phyloP scores from a whole-genome alignment of 1,284 basidiomycete genomes.

The Moniliophthora roreri region DNA sequence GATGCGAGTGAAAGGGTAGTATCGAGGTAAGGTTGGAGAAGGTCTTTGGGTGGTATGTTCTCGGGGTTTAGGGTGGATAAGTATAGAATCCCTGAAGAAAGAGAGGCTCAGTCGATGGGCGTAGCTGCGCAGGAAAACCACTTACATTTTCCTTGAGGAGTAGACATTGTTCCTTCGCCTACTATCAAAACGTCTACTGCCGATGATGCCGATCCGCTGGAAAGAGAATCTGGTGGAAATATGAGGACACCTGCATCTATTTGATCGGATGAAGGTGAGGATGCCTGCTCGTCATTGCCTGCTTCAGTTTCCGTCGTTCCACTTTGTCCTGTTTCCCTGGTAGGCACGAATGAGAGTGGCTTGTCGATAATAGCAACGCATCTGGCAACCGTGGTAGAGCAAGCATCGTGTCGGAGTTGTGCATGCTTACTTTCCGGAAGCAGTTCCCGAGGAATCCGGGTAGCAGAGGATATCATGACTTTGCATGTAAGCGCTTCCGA shows the following conservation, averaged over 20 bases:
- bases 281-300: constrained; percentile 20
- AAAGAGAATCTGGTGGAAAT: constrained; percentile 73
- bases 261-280: constrained; percentile 14
- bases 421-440: constrained; percentile 23
- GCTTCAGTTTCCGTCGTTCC: constrained; percentile 21
- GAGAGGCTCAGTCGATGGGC: neutral
- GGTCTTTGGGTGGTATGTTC: constrained; percentile 35
- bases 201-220: constrained; percentile 41
- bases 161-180: constrained; percentile 84
- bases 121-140: constrained; percentile 12
- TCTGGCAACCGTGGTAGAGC: constrained; percentile 45
- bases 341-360: constrained; percentile 37
- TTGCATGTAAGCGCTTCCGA: constrained; percentile 47
- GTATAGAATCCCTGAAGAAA: constrained; percentile 57
- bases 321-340: constrained; percentile 19
- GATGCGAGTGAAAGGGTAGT: constrained; percentile 33
- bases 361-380: constrained; percentile 69
- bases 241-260: constrained; percentile 77
- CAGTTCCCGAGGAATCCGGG: constrained; percentile 29
- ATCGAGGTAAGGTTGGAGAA: constrained; percentile 63
- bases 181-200: constrained; percentile 75
- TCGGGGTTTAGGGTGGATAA: constrained; percentile 48
- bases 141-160: constrained; percentile 83
- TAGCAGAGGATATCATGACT: constrained; percentile 42
- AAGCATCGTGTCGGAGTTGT: constrained; percentile 14